A percentile compares a stretch with the other conserved stretches of the same genome.
These are phyloP conservation scores for Sergeia podlipaevii DNA, from an alignment of 208 protist species.

Conservation along the genomic window DNA sequence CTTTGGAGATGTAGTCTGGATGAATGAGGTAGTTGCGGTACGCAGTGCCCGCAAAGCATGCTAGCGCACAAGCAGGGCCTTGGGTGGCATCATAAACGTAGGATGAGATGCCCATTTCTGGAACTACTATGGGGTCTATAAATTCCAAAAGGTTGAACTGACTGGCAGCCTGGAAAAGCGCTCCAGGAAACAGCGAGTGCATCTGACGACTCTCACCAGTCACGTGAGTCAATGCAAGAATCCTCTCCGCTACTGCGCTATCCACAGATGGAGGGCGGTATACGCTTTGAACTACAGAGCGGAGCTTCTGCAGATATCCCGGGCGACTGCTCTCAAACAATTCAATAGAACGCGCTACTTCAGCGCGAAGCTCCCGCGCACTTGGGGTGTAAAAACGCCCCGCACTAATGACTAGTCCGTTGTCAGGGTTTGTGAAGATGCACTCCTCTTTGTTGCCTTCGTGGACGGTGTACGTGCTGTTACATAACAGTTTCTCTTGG, in stretches of 20 bases:
- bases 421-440: background rate
- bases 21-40: constrained; percentile 73
- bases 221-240: constrained; percentile 14
- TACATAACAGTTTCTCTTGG: constrained; percentile 7
- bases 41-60: constrained; percentile 46
- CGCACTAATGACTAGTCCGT: constrained; percentile 7
- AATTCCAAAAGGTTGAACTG: constrained; percentile 84
- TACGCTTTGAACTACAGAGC: background rate
- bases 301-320: constrained; percentile 10
- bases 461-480: constrained; percentile 11
- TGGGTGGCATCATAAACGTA: constrained; percentile 67
- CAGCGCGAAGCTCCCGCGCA: constrained; percentile 30
- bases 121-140: constrained; percentile 15
- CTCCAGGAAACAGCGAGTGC: constrained; percentile 20
- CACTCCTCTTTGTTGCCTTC: background rate
- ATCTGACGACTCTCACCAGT: constrained; percentile 15
- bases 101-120: constrained; percentile 43
- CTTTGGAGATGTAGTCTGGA: constrained; percentile 11
- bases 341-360: constrained; percentile 10
- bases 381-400: constrained; percentile 47
- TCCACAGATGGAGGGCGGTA: background rate
- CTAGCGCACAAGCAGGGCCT: constrained; percentile 60
- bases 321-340: constrained; percentile 18
- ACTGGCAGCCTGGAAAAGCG: constrained; percentile 67
- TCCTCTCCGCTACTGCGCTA: background rate